Base-by-base conservation (phyloP, 345 rosid genomes). In the Citrus sp. region DNA sequence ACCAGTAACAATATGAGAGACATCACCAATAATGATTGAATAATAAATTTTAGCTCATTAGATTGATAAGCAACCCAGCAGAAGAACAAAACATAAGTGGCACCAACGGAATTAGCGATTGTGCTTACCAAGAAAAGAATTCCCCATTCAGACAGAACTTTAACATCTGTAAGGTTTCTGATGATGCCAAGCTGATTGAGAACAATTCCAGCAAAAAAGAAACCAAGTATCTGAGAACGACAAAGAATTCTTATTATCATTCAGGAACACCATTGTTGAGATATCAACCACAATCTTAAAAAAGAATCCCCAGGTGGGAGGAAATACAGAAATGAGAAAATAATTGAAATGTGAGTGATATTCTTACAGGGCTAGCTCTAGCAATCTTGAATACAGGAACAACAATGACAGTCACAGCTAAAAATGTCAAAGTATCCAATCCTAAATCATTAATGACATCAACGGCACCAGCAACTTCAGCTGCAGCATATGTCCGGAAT, bases 401-500 rank as follows among this genome's bases (percentile, higher is more conserved):
- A 82, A 95, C 91, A 77, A 91, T 78, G 63, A 95, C 98, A 65
- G 99, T 95, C 77, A 95, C 99, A 56, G 83, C 92, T 85, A 93
- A 90, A 86, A 93, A 95, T 14, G 98, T 95, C 83, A 95, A 84
- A 75, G 99, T 93, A 91, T 95, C 98, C 82, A 90, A 82, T 68
- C 99, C 99, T 80, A 95, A 88, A 88, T 95, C 99, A 67, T 95
- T 95, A 83, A 95, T 90, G 59, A 93, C 99, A 73, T 95, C 99
- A 83, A 91, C 82, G 35, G 97, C 99, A 83, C 79, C 65, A 40
- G 94, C 93, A 73, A 95, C 94, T 55, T 93, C 99, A 77, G 85
- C 76, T 21, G 89, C 72, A 24, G 92, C 92, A 80, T 79, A 74
- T 51, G 80, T 74, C 79, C 42, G 86, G 25, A 72, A 87, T 84